Evolutionary conservation across 805 yeast genomes (phyloP), one percentile per base, ranked within the genome.

Genomic region (Wickerhamiella sorbophila): DNA sequence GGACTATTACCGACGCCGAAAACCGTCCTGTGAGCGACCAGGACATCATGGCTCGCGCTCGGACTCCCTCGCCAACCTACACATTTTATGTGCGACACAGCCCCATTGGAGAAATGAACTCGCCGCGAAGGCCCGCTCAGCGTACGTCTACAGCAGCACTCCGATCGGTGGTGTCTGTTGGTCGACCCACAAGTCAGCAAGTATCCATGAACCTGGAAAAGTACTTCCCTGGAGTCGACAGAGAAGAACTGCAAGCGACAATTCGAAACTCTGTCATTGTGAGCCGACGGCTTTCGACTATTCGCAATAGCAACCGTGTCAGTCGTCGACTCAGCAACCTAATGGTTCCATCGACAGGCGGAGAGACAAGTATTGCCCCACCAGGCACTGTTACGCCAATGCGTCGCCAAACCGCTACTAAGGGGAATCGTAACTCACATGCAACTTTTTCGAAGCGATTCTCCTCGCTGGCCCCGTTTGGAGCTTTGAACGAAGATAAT

Each of bases 121-220:
- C 33, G 15, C 37, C 37, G 12, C 37, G 37, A 3, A 32, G 44
- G n/a, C 45, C 47, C 21, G 43, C 54, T 9, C 19, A 52, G 51
- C 65, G 73, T 93, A 12, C 33, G 17, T 38, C 39, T 15, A 16
- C 93, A 19, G 95, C 84, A 58, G 12, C 29, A 12, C 29, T 24
- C 10, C 29, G 29, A 6, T 24, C 29, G 12, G 29, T 12, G 6
- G 29, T 24, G 10, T 24, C 29, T 12, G 12, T 8, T 6, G 29
- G 29, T 12, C 69, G 98, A 54, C 98, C 98, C 5, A 87, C 97
- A 1, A 78, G 91, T 45, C 94, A 85, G 55, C 71, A 87, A 51
- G 91, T 88, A 46, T 83, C 96, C 1, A 77, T 87, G 1, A 85
- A 88, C 54, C 64, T 88, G 48, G 79, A 86, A 1, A 94, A 87